These are phyloP conservation scores for Linnemannia exigua DNA, from an alignment of 192 early-diverging fungal genomes.

Conservation along the genomic window DNA sequence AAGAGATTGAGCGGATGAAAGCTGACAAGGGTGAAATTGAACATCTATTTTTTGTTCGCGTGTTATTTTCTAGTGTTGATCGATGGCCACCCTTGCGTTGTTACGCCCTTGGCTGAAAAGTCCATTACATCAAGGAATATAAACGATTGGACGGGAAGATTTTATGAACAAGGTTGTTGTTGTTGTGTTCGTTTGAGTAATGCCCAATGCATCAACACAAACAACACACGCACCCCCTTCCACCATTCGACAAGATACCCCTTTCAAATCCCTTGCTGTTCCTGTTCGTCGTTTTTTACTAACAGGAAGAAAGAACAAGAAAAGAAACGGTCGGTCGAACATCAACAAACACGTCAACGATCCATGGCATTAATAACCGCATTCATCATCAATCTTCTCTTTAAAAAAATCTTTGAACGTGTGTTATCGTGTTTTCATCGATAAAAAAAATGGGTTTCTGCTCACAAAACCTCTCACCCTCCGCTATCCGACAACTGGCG, in stretches of 20 bases:
- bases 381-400: background rate
- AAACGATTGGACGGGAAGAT: slow-evolving; percentile 9
- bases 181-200: background rate
- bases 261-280: background rate
- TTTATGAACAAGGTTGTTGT: background rate
- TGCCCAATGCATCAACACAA: background rate
- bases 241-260: background rate
- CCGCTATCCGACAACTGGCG: background rate
- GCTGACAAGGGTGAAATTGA: background rate
- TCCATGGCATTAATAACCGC: background rate
- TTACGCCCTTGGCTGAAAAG: background rate
- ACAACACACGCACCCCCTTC: background rate
- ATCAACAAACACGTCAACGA: background rate
- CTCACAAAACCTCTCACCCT: background rate
- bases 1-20: background rate
- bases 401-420: background rate
- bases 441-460: slow-evolving; percentile 3
- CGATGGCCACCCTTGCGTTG: too few relatives aligned
- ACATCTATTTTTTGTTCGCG: background rate
- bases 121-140: background rate
- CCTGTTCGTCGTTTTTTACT: too few relatives aligned
- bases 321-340: background rate
- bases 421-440: background rate
- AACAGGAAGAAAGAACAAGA: background rate
- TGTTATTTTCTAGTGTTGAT: background rate